Conservation (phyloP, 148 eudicot species). For the Limonium bicolor region DNA sequence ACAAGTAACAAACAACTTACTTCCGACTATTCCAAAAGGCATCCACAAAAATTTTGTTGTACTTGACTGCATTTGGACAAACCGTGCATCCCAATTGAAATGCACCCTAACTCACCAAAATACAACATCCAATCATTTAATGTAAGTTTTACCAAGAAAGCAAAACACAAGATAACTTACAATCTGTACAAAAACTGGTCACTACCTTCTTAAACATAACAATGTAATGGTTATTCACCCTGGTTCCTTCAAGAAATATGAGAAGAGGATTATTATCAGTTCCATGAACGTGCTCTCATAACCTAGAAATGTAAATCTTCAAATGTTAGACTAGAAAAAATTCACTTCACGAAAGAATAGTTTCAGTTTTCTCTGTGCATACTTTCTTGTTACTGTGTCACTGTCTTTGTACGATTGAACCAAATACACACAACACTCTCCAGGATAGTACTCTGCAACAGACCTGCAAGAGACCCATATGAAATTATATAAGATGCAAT, state of each 20-base stretch:
- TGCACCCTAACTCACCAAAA: conserved; percentile 44
- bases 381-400: conserved; percentile 80
- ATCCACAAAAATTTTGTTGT: conserved; percentile 93
- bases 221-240: conserved; percentile 88
- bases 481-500: too few relatives aligned
- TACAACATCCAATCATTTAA: too few relatives aligned
- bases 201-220: conserved; percentile 97
- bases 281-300: conserved; percentile 86
- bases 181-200: background rate
- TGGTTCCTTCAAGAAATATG: conserved; percentile 97
- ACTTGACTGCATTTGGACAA: conserved; percentile 88
- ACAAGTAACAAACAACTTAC: too few relatives aligned
- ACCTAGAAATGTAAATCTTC: conserved; percentile 33
- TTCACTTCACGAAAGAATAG: background rate
- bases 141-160: too few relatives aligned
- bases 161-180: too few relatives aligned
- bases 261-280: conserved; percentile 93
- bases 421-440: conserved; percentile 97
- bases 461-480: conserved; percentile 44
- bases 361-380: conserved; percentile 16
- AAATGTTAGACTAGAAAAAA: background rate
- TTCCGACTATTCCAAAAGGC: conserved; percentile 94
- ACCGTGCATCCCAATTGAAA: conserved; percentile 91
- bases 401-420: conserved; percentile 98
- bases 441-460: conserved; percentile 91